Evolutionary conservation across 2,329 filamentous ascomycete genomes (phyloP), one percentile per base, ranked within the genome.

Genomic region (Trichoderma pleuroti): DNA sequence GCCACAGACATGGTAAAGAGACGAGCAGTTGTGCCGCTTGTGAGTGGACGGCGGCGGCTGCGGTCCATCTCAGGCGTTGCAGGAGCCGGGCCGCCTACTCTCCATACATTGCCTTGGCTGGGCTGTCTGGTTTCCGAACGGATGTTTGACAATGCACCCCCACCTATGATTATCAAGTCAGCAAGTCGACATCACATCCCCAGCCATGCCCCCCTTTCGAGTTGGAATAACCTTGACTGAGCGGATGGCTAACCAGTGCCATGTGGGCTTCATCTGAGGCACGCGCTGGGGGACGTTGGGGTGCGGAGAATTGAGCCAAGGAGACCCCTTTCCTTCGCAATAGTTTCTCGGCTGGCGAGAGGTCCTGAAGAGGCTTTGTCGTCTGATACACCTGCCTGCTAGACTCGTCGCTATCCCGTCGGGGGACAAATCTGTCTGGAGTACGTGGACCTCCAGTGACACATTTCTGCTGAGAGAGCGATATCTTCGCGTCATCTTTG

Each of bases 61-160:
- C 91, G 85, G 60, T 90, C 83, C 24, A 91, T 82, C 14, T 86
- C 86, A 18, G 84, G 82, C 30, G 72, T 83, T 9, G 84, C 82
- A n/a, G 88, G 87, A 63, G 88, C 86, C 11, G 88, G 77, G n/a
- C 92, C 91, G 30, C 93, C 92, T 12, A 96, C 89, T 21, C 89
- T 88, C 93, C 93, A 97, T 21, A 95, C 85, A 11, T 90, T 86
- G 3, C 92, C 91, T 72, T 85, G 82, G 78, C 92, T 94, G 72
- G 88, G 82, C 77, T 90, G 84, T 70, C 85, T 78, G 11, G 28
- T 46, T 79, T 78, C 30, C 62, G 71, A 65, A 69, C 70, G 46
- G 61, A 59, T 49, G 77, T 78, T 9, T 75, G 75, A 12, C 74
- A 72, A 4, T 77, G 34, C 24, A 74, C 74, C 1, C 74, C 74